Evolutionary conservation across 345 rosid genomes (phyloP), one percentile per base, ranked within the genome.

Genomic region (Xanthoceras sorbifolium): DNA sequence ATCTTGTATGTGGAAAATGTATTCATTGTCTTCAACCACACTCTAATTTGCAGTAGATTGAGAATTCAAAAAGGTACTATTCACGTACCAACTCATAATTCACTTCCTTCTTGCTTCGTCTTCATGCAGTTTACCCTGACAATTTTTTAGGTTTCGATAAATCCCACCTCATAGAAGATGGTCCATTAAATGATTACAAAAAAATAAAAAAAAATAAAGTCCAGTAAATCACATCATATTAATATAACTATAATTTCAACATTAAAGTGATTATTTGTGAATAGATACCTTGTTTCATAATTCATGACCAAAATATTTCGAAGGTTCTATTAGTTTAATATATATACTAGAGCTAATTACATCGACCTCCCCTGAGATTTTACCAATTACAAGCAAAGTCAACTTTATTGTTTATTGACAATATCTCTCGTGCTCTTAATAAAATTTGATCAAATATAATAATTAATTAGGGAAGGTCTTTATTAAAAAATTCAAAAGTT

Each of bases 111-210:
- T 55, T 55, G 54, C 54, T 48, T 42, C 23, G 23, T 42, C 46
- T 67, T 14, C 71, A 22, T 67, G 9, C 48, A 36, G 28, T 65
- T 63, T 64, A 34, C 5, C 20, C 71, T 67, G 71, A 67, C 71
- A 67, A 5, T 9, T 17, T 40, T 42, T 67, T 20, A 22, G 18
- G 75, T 31, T 63, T 11, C 63, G 20, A 70, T 55, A 29, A 17
- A 70, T 18, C 34, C 34, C 22, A 50, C 44, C 74, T 70, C 73
- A 28, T 6, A 12, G n/a, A 48, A 48, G 54, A 15, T 48, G 20
- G 6, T 48, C 18, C n/a, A 48, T 48, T 46, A 46, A 48, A 46
- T 18, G 31, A 54, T 48, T 1, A 0, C 61, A 8, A 0, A 4
- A 55, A 25, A 32, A n/a, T n/a, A 10, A 34, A 25, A 2, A 18